These are phyloP conservation scores for Millerago galiae DNA, from an alignment of 805 yeast genomes.

Conservation along the genomic window DNA sequence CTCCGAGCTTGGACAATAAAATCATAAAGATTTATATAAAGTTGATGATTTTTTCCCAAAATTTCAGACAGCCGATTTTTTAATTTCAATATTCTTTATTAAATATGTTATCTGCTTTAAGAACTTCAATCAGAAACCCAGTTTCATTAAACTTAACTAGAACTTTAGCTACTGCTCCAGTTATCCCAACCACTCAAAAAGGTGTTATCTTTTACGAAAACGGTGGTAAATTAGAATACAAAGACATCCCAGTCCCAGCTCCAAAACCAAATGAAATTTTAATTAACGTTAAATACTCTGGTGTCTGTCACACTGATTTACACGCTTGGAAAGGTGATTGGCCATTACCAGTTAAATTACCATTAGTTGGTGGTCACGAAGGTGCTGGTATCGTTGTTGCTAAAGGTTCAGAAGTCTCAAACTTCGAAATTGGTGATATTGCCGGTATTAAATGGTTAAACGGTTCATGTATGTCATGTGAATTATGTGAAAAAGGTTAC, in stretches of 20 bases:
- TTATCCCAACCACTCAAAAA: conserved; percentile 62
- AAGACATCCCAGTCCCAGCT: conserved; percentile 72
- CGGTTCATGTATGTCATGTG: conserved; percentile 72
- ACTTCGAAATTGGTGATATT: conserved; percentile 70
- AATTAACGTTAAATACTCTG: conserved; percentile 78
- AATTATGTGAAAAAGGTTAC: conserved; percentile 57
- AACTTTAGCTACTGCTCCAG: conserved; percentile 9
- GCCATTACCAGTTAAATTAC: conserved; percentile 71
- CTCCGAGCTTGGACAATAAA: conserved; percentile 1
- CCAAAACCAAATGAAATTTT: conserved; percentile 76
- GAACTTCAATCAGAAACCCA: conserved; percentile 18
- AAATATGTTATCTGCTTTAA: conserved; percentile 16
- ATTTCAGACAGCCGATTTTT: background rate
- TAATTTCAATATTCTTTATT: background rate
- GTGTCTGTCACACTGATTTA: conserved; percentile 91
- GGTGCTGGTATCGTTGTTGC: conserved; percentile 86
- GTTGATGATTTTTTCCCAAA: too few relatives aligned
- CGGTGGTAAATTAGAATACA: conserved; percentile 59
- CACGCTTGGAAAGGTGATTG: conserved; percentile 95
- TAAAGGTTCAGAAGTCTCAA: conserved; percentile 59
- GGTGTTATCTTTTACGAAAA: conserved; percentile 62
- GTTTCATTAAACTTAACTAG: conserved; percentile 1
- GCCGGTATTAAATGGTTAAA: conserved; percentile 86
- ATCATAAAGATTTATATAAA: too few relatives aligned
- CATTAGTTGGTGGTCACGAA: conserved; percentile 84